Conservation (phyloP, 2,329 filamentous ascomycete species). For the Aspergillus niger region DNA sequence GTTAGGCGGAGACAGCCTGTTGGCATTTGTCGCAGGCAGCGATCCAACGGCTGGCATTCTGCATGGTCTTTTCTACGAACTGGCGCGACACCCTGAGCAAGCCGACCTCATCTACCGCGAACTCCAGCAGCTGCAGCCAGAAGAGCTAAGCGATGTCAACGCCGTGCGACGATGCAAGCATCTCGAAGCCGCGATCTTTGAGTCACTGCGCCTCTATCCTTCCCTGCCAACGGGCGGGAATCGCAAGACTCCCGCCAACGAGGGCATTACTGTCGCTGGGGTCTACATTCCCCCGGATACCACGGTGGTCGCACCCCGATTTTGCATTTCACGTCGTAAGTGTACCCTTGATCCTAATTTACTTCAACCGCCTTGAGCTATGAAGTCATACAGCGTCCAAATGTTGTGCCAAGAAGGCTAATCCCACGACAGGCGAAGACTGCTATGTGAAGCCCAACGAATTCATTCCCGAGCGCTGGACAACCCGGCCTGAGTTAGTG, state of each 20-base stretch:
- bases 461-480: constrained; percentile 25
- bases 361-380: not conserved
- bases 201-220: constrained; percentile 22
- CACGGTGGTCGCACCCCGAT: constrained; percentile 21
- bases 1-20: constrained; percentile 1
- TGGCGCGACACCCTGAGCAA: not conserved
- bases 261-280: constrained; percentile 19
- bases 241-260: constrained; percentile 14
- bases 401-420: no score
- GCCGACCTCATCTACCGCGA: constrained; percentile 13
- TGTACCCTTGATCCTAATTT: not conserved
- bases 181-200: constrained; percentile 19
- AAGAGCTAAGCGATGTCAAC: constrained; percentile 8
- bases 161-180: constrained; percentile 12
- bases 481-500: constrained; percentile 17
- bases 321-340: constrained; percentile 17
- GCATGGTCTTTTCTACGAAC: not conserved
- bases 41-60: constrained; percentile 1
- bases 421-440: constrained; percentile 14
- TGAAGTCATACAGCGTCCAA: no score
- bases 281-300: constrained; percentile 22
- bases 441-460: constrained; percentile 14
- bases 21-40: constrained; percentile 6
- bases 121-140: constrained; percentile 3
- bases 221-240: constrained; percentile 19